Evolutionary conservation across 1,139 yeast species (phyloP).

Genomic region (Candida dubliniensis): DNA sequence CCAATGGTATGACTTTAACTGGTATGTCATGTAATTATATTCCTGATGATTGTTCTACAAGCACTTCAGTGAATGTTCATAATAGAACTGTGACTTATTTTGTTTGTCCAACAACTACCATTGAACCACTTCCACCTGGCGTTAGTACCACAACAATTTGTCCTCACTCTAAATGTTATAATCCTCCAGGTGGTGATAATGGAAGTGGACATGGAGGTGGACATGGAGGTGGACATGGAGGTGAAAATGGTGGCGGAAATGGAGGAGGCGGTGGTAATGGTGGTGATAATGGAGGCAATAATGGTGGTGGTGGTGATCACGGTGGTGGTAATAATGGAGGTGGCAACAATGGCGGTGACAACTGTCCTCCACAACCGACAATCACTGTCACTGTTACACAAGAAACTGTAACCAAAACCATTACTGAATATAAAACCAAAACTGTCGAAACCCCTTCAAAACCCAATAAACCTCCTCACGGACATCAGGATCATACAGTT

Average conservation of each 20-base stretch:
- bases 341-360: neutral
- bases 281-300: neutral
- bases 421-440: neutral
- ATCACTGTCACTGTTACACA: neutral
- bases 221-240: neutral
- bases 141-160: slow-evolving; percentile 3
- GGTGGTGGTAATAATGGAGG: neutral
- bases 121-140: slow-evolving; percentile 3
- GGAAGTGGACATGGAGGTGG: neutral
- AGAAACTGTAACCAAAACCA: neutral
- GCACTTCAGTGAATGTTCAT: neutral
- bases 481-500: neutral
- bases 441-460: neutral
- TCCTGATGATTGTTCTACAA: slow-evolving; percentile 1
- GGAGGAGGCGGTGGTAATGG: neutral
- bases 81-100: neutral
- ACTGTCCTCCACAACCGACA: neutral
- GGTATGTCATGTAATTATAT: neutral
- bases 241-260: neutral
- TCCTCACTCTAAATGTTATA: neutral
- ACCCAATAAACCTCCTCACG: neutral
- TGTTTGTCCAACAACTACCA: neutral
- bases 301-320: neutral
- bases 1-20: neutral
- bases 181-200: neutral